Conservation (phyloP, 768 basidiomycete species). For the Sarcodon aspratus region DNA sequence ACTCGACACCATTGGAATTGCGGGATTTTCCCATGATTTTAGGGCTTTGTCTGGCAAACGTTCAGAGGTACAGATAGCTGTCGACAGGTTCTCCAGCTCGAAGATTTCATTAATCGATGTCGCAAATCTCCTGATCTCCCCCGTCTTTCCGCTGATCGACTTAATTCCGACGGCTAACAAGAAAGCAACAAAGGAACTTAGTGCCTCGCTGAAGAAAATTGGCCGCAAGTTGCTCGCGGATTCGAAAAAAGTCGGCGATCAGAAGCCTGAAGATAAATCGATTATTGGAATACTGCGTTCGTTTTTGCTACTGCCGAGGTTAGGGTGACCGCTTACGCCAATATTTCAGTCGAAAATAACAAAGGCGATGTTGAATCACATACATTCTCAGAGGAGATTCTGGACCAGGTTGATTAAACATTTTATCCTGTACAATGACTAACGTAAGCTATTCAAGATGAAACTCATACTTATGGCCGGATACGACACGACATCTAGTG, state of each 20-base stretch:
- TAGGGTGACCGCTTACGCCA: no score
- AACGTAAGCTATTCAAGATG: constrained; percentile 13
- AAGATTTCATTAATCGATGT: constrained; percentile 3
- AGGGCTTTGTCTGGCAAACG: constrained; percentile 36
- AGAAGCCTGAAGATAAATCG: constrained; percentile 19
- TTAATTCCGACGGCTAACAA: constrained; percentile 19
- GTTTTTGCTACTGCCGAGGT: no score
- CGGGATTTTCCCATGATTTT: constrained; percentile 50
- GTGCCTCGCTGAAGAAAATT: constrained; percentile 20
- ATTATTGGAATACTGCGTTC: constrained; percentile 26
- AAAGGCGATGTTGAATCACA: constrained; percentile 14
- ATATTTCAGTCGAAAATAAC: constrained; percentile 29
- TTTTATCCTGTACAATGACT: neutral
- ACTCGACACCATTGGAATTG: constrained; percentile 46
- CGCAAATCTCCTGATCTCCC: constrained; percentile 14
- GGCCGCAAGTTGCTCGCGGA: constrained; percentile 20
- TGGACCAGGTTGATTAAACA: constrained; percentile 19
- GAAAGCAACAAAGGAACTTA: constrained; percentile 15
- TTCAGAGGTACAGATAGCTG: constrained; percentile 21
- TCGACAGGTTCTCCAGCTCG: constrained; percentile 10
- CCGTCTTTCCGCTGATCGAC: constrained; percentile 18
- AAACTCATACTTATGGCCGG: constrained; percentile 30
- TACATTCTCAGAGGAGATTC: constrained; percentile 30
- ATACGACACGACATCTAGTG: constrained; percentile 42
- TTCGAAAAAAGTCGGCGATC: constrained; percentile 13